Conservation (phyloP, 441 rosid genomes). For the Pelargonium fulgidum region DNA sequence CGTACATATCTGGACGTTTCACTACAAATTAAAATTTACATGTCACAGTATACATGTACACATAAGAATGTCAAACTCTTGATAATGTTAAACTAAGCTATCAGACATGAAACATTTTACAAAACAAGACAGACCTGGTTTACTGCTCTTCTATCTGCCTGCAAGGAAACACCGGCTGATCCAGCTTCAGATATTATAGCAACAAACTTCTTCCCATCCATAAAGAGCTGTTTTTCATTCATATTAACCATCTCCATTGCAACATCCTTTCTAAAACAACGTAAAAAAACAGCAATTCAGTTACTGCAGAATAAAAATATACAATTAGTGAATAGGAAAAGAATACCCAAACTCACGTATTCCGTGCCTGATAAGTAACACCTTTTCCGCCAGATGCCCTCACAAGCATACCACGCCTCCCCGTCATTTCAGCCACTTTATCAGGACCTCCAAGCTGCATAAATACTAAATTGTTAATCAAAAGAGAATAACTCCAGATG, state of each 20-base stretch:
- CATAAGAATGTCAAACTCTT: slow-evolving; percentile 13
- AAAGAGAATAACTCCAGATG: slow-evolving; percentile 12
- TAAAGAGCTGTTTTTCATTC: slow-evolving; percentile 96
- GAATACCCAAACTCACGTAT: slow-evolving; percentile 57
- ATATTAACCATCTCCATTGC: slow-evolving; percentile 99
- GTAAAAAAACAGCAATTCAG: slow-evolving; percentile 24
- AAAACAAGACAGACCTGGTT: slow-evolving; percentile 59
- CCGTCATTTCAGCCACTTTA: slow-evolving; percentile 95
- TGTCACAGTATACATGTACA: slow-evolving; percentile 5
- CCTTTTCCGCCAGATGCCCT: slow-evolving; percentile 93
- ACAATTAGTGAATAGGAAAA: slow-evolving; percentile 15
- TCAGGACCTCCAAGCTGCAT: slow-evolving; percentile 98
- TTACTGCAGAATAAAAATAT: slow-evolving; percentile 21
- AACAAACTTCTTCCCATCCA: slow-evolving; percentile 95
- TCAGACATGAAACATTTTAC: slow-evolving; percentile 14
- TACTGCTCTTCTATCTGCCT: slow-evolving; percentile 90
- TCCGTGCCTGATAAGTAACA: slow-evolving; percentile 94
- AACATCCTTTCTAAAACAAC: slow-evolving; percentile 71
- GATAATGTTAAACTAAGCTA: slow-evolving; percentile 8
- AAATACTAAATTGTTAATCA: slow-evolving; percentile 18
- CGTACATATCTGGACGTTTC: slow-evolving; percentile 3
- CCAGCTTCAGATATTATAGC: slow-evolving; percentile 99
- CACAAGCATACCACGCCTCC: slow-evolving; percentile 99
- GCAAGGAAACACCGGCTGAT: slow-evolving; percentile 97
- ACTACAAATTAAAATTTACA: slow-evolving; percentile 10